Conservation (phyloP, 257 asterid genomes). For the Solanum virginianum region DNA sequence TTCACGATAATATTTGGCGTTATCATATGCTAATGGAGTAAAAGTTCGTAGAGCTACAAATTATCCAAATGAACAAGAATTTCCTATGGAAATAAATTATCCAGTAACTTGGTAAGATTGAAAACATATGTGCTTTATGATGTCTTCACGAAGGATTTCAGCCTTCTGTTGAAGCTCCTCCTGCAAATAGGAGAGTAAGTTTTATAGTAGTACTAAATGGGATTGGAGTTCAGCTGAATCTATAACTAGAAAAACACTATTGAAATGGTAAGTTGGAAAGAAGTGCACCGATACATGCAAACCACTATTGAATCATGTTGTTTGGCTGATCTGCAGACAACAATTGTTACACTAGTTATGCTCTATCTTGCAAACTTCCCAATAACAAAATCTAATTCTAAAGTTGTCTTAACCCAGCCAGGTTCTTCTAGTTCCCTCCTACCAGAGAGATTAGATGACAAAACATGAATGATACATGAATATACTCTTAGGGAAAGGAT, state of each 20-base stretch:
- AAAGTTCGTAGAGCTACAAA: background rate
- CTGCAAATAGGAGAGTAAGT: conserved; percentile 23
- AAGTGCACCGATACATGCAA: background rate
- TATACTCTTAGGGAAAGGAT: background rate
- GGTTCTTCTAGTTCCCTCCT: background rate
- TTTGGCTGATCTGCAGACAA: background rate
- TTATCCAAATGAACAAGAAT: background rate
- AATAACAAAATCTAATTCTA: background rate
- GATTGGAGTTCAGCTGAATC: background rate
- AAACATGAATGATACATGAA: background rate
- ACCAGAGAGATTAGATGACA: background rate
- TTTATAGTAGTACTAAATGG: background rate
- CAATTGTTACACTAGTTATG: background rate
- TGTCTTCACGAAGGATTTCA: conserved; percentile 53
- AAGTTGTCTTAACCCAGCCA: background rate
- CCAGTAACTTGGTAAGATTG: background rate
- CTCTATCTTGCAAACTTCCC: background rate
- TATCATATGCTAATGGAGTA: background rate
- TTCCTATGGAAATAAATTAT: background rate
- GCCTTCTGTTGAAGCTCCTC: conserved; percentile 63
- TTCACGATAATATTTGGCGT: background rate
- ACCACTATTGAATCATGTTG: background rate
- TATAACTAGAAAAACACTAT: background rate
- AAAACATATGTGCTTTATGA: conserved; percentile 47
- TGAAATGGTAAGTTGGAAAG: background rate